Evolutionary conservation across 2,329 filamentous ascomycete species (phyloP).

Genomic region (Hyphodiscus sp.): DNA sequence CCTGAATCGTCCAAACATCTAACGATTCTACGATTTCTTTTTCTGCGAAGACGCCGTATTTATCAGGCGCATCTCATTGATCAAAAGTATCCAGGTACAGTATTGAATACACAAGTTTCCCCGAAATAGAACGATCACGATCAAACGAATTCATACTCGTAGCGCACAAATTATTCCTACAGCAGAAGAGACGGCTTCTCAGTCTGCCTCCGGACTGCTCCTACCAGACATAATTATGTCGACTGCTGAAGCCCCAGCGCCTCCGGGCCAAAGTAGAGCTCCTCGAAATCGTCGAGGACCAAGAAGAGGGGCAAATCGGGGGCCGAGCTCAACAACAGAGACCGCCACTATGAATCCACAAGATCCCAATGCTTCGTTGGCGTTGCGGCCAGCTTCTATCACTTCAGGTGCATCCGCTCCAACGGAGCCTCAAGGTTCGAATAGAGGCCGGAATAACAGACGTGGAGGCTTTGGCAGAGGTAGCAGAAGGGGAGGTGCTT

Average conservation of each 20-base stretch:
- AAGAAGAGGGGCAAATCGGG: conserved; percentile 22
- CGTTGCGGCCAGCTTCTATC: conserved; percentile 16
- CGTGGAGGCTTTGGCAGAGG: conserved; percentile 22
- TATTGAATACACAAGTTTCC: neutral
- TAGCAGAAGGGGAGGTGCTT: conserved; percentile 19
- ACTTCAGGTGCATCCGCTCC: conserved; percentile 7
- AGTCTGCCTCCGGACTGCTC: neutral
- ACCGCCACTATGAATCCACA: conserved; percentile 3
- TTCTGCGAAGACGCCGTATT: conserved; percentile 29
- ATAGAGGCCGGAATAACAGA: conserved; percentile 23
- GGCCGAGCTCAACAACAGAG: conserved; percentile 4
- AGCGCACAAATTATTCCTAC: conserved; percentile 1
- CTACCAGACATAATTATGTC: conserved; percentile 14
- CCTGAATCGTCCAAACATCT: neutral
- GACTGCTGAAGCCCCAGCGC: conserved; percentile 11
- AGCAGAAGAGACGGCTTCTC: conserved; percentile 1
- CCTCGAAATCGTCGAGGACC: conserved; percentile 19
- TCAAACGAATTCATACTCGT: conserved; percentile 6
- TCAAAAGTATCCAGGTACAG: neutral
- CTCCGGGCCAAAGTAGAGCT: conserved; percentile 13
- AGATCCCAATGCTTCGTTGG: conserved; percentile 11
- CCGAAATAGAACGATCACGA: neutral
- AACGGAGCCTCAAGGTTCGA: conserved; percentile 7
- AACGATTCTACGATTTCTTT: conserved; percentile 6
- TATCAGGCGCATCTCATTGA: conserved; percentile 24